These are phyloP conservation scores for Simplicillium aogashimaense DNA, from an alignment of 2,329 filamentous ascomycete genomes.

Conservation along the genomic window DNA sequence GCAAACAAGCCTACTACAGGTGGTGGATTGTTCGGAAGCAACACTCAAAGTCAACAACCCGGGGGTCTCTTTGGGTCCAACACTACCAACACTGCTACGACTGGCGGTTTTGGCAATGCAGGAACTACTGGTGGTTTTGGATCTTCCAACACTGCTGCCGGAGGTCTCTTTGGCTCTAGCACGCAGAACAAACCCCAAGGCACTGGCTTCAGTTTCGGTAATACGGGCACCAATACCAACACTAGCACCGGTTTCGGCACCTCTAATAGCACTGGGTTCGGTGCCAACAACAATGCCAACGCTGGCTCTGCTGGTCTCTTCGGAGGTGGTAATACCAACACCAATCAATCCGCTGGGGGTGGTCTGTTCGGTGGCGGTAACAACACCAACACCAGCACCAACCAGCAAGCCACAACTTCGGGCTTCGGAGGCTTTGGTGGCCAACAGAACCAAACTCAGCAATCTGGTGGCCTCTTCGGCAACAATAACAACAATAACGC, in stretches of 20 bases:
- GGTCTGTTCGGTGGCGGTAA: slow-evolving; percentile 27
- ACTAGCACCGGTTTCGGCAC: slow-evolving; percentile 16
- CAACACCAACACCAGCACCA: slow-evolving; percentile 19
- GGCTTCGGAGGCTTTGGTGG: slow-evolving; percentile 26
- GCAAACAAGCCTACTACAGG: slow-evolving; percentile 17
- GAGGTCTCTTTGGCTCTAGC: slow-evolving; percentile 33
- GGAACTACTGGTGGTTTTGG: slow-evolving; percentile 27
- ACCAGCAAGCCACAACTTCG: slow-evolving; percentile 12
- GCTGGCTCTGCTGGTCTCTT: slow-evolving; percentile 17
- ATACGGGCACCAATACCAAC: slow-evolving; percentile 21
- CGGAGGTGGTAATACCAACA: slow-evolving; percentile 36
- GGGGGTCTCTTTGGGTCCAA: slow-evolving; percentile 13
- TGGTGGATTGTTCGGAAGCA: slow-evolving; percentile 27
- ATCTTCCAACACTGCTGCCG: slow-evolving; percentile 17
- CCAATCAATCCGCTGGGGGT: slow-evolving; percentile 19
- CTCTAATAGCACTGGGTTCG: slow-evolving; percentile 28
- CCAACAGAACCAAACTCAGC: slow-evolving; percentile 18
- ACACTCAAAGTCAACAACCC: slow-evolving; percentile 14
- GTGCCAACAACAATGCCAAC: slow-evolving; percentile 13
- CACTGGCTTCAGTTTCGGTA: slow-evolving; percentile 31
- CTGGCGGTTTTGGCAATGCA: slow-evolving; percentile 15
- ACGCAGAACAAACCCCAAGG: slow-evolving; percentile 25
- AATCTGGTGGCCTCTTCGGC: slow-evolving; percentile 33
- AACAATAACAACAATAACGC: slow-evolving; percentile 17
- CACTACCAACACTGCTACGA: slow-evolving; percentile 10